Base-by-base conservation (phyloP, 2,329 filamentous ascomycete species). In the Apiospora kogelbergensis region DNA sequence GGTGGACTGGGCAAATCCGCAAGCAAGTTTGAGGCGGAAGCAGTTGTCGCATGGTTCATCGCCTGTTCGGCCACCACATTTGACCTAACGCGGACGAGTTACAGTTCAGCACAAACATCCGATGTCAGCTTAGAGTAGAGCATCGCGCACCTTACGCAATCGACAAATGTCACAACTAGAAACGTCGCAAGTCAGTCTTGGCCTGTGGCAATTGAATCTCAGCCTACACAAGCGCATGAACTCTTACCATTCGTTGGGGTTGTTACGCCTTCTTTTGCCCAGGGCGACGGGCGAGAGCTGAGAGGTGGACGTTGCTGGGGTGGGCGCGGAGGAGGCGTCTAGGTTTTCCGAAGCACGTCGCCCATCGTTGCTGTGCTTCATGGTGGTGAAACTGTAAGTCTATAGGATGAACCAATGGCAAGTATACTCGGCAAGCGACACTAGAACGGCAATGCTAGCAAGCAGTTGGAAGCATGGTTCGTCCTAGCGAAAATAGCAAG, bases 21-120 rank as follows among this genome's bases (percentile, higher is more conserved):
- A 83, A 2, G 71, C 68, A 22, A 82, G 72, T 26, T 81, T 78
- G 17, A 82, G 76, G 57, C 80, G 74, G 24, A 74, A 72, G 68
- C 81, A 83, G 69, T 80, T 81, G 65, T 74, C 74, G 69, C 81
- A 83, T 15, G 80, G 72, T 10, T 78, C 79, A 53, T 76, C 74
- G 24, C 74, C 75, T 20, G 78, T 77, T 65, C 79, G 80, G 7
- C 81, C 81, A 6, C 78, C 76, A 68, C 81, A 83, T 77, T 81
- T 82, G n/a, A 83, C 81, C 81, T 83, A 72, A 15, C 57, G 44
- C 33, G 46, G 33, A 65, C 9, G 37, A 20, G 20, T 13, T 42
- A 20, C n/a, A 26, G 13, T 17, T 41, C 63, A 65, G 41, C 24
- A 44, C n/a, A 6, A 44, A 42, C 40, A 26, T 42, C 37, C 22